These are phyloP conservation scores for Cudoniella acicularis DNA, from an alignment of 495 filamentous ascomycete genomes.

Conservation along the genomic window DNA sequence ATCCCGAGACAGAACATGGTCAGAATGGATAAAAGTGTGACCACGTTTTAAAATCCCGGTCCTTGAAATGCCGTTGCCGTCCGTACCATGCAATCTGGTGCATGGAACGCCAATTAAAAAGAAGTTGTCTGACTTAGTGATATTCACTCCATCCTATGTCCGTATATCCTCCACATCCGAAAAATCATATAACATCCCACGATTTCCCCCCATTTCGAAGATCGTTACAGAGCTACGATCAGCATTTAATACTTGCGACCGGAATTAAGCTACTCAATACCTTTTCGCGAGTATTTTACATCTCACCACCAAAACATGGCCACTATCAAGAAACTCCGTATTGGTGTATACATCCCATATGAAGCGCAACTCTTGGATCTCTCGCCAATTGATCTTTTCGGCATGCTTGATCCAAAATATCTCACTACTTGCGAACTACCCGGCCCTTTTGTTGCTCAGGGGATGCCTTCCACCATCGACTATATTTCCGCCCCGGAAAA, in stretches of 20 bases:
- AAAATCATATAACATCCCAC: background rate
- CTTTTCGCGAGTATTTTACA: background rate
- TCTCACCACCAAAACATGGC: background rate
- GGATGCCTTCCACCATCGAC: slow-evolving; percentile 17
- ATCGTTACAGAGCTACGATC: too few species aligned
- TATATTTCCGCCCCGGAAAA: slow-evolving; percentile 18
- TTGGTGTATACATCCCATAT: slow-evolving; percentile 20
- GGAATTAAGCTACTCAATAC: too few species aligned
- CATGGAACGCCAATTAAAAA: background rate
- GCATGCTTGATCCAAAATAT: slow-evolving; percentile 18
- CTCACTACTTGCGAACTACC: slow-evolving; percentile 19
- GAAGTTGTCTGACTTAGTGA: slow-evolving; percentile 13
- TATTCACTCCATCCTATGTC: background rate
- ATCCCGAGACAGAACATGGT: too few species aligned
- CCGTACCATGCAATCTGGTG: too few species aligned
- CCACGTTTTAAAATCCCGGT: too few species aligned
- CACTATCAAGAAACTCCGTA: slow-evolving; percentile 5
- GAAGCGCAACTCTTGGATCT: slow-evolving; percentile 21
- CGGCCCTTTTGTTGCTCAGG: slow-evolving; percentile 3
- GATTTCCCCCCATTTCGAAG: too few species aligned
- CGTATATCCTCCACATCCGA: background rate
- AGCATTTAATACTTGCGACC: too few species aligned
- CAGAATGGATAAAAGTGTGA: too few species aligned
- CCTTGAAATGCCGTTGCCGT: too few species aligned
- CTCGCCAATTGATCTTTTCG: slow-evolving; percentile 23